phyloP scores from a whole-genome alignment of 2,329 filamentous ascomycete species.

The Hirsutella rhossiliensis region DNA sequence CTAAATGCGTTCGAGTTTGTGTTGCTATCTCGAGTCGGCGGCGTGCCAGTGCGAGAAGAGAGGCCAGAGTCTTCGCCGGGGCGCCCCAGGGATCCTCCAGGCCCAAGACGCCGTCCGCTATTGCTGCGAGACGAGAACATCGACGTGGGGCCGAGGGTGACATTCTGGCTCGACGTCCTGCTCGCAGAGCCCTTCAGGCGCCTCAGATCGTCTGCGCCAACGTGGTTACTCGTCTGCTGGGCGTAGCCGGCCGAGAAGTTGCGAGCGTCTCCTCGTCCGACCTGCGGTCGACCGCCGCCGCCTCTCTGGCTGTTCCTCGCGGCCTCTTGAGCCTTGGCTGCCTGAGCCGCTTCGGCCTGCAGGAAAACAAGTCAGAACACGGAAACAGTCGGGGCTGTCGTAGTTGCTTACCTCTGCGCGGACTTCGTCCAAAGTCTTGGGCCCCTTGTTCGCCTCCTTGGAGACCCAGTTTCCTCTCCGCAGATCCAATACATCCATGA shows the following conservation, averaged over 20 bases:
- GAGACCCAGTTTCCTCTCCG: conserved; percentile 67
- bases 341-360: conserved; percentile 59
- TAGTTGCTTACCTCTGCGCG: conserved; percentile 54
- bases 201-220: conserved; percentile 83
- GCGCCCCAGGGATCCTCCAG: conserved; percentile 59
- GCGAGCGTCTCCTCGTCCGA: conserved; percentile 78
- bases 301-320: conserved; percentile 52
- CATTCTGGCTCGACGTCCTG: conserved; percentile 48
- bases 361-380: conserved; percentile 10
- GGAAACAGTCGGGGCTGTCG: not conserved
- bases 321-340: conserved; percentile 69
- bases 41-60: conserved; percentile 83
- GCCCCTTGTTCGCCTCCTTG: conserved; percentile 86
- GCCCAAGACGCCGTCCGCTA: conserved; percentile 73
- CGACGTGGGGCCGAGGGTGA: conserved; percentile 68
- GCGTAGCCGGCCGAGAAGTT: conserved; percentile 65
- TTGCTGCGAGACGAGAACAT: conserved; percentile 85
- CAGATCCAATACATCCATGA: conserved; percentile 86
- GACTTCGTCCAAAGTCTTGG: conserved; percentile 91
- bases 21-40: conserved; percentile 48
- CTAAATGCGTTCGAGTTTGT: conserved; percentile 85
- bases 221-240: conserved; percentile 69
- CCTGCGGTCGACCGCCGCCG: conserved; percentile 54
- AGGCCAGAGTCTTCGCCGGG: conserved; percentile 74
- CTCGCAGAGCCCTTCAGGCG: conserved; percentile 58